phyloP scores from a whole-genome alignment of 2,329 filamentous ascomycete species.

The Trichoderma atrobrunneum region DNA sequence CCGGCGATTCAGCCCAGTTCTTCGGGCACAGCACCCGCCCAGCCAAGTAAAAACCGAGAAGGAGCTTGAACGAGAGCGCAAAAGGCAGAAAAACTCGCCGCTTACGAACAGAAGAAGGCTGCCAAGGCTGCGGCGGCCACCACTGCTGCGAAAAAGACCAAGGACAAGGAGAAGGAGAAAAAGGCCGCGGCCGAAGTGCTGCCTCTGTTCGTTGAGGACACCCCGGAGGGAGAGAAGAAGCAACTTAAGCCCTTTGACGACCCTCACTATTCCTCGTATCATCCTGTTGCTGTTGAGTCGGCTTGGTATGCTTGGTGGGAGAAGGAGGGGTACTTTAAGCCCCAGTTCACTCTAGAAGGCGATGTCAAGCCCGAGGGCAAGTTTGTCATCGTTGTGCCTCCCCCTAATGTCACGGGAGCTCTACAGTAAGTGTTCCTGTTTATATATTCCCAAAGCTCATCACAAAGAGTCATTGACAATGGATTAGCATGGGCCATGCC shows the following conservation, averaged over 20 bases:
- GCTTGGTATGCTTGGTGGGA: background rate
- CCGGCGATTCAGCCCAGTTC: background rate
- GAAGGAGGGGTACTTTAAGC: background rate
- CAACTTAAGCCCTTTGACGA: background rate
- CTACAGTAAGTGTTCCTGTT: background rate
- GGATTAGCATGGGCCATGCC: background rate
- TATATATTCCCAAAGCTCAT: background rate
- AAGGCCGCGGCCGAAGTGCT: background rate
- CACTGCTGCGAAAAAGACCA: background rate
- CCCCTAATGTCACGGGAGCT: background rate
- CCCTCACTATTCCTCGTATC: background rate
- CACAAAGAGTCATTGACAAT: background rate
- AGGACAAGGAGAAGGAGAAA: background rate
- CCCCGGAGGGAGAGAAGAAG: background rate
- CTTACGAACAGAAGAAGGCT: background rate
- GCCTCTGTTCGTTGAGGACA: background rate
- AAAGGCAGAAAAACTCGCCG: background rate
- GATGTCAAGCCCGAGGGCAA: background rate
- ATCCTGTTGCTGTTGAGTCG: background rate
- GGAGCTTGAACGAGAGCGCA: background rate
- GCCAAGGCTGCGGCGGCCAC: background rate
- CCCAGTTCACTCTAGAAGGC: background rate
- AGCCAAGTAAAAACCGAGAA: background rate
- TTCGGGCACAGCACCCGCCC: background rate
- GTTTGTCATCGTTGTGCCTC: background rate